These are phyloP conservation scores for Apiospora marii DNA, from an alignment of 2,329 filamentous ascomycete genomes.

Conservation along the genomic window DNA sequence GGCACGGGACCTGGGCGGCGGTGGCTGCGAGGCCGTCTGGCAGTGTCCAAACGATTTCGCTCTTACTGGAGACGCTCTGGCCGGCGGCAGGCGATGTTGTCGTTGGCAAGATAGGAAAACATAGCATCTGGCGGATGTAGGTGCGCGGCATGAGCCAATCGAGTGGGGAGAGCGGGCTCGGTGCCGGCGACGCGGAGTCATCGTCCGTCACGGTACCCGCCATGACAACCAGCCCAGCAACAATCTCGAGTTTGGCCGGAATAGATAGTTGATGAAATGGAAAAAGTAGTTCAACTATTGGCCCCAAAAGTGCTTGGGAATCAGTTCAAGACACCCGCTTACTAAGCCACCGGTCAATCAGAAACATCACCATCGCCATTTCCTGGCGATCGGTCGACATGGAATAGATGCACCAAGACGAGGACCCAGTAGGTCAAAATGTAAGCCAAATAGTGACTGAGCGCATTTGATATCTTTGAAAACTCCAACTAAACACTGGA, in stretches of 20 bases:
- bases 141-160: slow-evolving; percentile 40
- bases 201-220: not conserved
- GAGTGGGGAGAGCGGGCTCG: slow-evolving; percentile 32
- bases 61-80: not conserved
- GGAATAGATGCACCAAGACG: too few species aligned
- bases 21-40: slow-evolving; percentile 31
- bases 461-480: not conserved
- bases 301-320: not conserved
- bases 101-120: slow-evolving; percentile 32
- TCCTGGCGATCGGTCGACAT: too few species aligned
- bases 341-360: not conserved
- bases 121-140: slow-evolving; percentile 40
- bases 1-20: slow-evolving; percentile 36
- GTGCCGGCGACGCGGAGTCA: not conserved
- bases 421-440: too few species aligned
- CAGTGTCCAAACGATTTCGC: slow-evolving; percentile 27
- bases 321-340: not conserved
- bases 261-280: too few species aligned
- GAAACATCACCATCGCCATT: not conserved
- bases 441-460: not conserved
- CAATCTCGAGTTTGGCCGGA: too few species aligned
- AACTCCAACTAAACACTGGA: not conserved
- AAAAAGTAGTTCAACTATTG: not conserved
- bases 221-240: not conserved
- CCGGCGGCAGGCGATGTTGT: not conserved